phyloP scores from a whole-genome alignment of 805 yeast species.

The Ogataea henricii region DNA sequence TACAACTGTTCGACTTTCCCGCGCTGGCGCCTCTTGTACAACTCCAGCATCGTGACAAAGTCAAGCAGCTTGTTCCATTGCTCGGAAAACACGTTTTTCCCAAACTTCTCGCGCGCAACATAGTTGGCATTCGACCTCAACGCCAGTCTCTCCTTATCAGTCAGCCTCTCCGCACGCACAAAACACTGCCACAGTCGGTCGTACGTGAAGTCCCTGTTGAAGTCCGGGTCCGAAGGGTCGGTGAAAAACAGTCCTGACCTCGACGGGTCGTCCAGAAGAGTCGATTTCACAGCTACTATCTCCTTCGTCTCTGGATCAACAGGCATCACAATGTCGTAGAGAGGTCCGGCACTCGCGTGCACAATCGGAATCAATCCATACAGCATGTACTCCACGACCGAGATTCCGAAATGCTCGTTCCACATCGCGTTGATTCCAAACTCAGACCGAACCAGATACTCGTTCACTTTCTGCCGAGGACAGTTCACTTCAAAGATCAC shows the following conservation, averaged over 20 bases:
- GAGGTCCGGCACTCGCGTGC: constrained; percentile 96
- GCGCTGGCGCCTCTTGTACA: constrained; percentile 21
- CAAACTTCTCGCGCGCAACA: constrained; percentile 32
- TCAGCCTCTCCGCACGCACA: constrained; percentile 28
- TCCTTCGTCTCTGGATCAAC: constrained; percentile 37
- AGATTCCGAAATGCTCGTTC: constrained; percentile 99
- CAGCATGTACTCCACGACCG: constrained; percentile 90
- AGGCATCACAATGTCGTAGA: constrained; percentile 76
- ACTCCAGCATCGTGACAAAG: constrained; percentile 22
- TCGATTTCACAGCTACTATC: constrained; percentile 13
- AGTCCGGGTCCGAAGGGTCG: constrained; percentile 74
- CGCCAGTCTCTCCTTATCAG: constrained; percentile 11
- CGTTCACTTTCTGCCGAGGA: constrained; percentile 61
- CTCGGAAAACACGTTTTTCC: constrained; percentile 24
- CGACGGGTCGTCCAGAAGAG: constrained; percentile 27
- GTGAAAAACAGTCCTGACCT: constrained; percentile 82
- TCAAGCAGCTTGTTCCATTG: constrained; percentile 26
- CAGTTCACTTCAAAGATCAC: constrained; percentile 60
- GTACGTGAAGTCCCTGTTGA: constrained; percentile 20
- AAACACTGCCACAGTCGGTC: constrained; percentile 52
- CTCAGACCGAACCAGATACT: constrained; percentile 54
- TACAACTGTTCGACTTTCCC: constrained; percentile 36
- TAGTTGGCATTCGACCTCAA: constrained; percentile 26
- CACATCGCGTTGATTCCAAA: constrained; percentile 96
- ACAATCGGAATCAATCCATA: constrained; percentile 85